These are phyloP conservation scores for Aspergillus nomiae DNA, from an alignment of 2,329 filamentous ascomycete species.

Conservation along the genomic window DNA sequence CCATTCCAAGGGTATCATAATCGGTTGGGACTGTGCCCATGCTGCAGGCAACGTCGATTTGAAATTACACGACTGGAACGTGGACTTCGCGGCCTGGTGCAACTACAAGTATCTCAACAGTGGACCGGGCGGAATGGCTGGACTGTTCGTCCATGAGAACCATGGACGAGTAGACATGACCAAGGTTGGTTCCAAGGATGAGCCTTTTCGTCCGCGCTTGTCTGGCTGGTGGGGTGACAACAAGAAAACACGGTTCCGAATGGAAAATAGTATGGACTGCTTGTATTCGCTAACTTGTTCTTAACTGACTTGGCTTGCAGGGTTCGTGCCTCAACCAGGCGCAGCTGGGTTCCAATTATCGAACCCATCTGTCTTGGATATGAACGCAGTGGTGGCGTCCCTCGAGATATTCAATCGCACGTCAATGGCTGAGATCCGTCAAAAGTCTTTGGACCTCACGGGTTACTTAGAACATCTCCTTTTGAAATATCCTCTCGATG, in stretches of 20 bases:
- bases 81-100: slow-evolving; percentile 92
- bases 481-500: slow-evolving; percentile 35
- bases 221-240: slow-evolving; percentile 87
- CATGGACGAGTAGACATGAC: slow-evolving; percentile 56
- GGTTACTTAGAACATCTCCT: slow-evolving; percentile 74
- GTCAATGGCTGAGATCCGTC: slow-evolving; percentile 66
- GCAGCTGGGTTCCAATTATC: slow-evolving; percentile 83
- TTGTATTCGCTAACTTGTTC: not conserved
- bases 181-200: slow-evolving; percentile 39
- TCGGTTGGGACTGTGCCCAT: slow-evolving; percentile 89
- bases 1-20: slow-evolving; percentile 67
- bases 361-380: slow-evolving; percentile 78
- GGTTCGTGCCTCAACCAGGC: slow-evolving; percentile 74
- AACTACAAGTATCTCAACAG: slow-evolving; percentile 94
- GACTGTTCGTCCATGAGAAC: slow-evolving; percentile 75
- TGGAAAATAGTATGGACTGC: slow-evolving; percentile 65
- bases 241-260: slow-evolving; percentile 74
- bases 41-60: slow-evolving; percentile 82
- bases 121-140: slow-evolving; percentile 79
- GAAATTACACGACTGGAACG: slow-evolving; percentile 80
- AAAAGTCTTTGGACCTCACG: slow-evolving; percentile 73
- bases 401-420: slow-evolving; percentile 75
- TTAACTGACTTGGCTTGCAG: slow-evolving; percentile 28
- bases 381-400: slow-evolving; percentile 72
- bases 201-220: slow-evolving; percentile 65